A percentile compares a stretch with the other conserved stretches of the same genome.
phyloP scores from a whole-genome alignment of 2,329 filamentous ascomycete genomes.

The Elsinoe fawcettii region DNA sequence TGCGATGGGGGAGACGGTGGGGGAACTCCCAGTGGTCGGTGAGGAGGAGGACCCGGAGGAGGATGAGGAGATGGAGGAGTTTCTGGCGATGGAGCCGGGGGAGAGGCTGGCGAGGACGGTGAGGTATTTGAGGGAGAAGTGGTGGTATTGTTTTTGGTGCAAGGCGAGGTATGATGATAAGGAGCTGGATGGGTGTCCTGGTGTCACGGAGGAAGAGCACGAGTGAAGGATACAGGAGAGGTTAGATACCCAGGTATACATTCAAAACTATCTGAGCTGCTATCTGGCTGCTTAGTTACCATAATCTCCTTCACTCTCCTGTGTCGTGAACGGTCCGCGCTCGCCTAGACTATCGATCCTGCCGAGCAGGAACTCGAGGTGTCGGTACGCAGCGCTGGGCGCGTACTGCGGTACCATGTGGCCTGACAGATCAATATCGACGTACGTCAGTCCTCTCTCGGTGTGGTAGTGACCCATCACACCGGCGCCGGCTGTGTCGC shows the following conservation, averaged over 20 bases:
- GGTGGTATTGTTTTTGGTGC: slow-evolving; percentile 93
- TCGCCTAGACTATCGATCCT: slow-evolving; percentile 51
- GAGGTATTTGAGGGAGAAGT: slow-evolving; percentile 58
- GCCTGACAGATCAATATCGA: slow-evolving; percentile 55
- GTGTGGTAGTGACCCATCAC: slow-evolving; percentile 62
- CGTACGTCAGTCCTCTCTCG: slow-evolving; percentile 69
- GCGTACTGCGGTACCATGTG: slow-evolving; percentile 64
- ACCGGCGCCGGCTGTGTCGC: slow-evolving; percentile 53
- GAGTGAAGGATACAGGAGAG: slow-evolving; percentile 22
- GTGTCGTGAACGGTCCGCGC: slow-evolving; percentile 30
- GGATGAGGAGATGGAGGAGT: slow-evolving; percentile 71
- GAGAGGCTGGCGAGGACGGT: slow-evolving; percentile 63
- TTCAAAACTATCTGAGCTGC: not conserved
- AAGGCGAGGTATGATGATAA: slow-evolving; percentile 70
- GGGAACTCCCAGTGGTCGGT: slow-evolving; percentile 16
- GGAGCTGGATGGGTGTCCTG: slow-evolving; percentile 81
- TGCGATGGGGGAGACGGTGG: slow-evolving; percentile 22
- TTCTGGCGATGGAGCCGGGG: slow-evolving; percentile 58
- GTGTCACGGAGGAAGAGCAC: slow-evolving; percentile 75
- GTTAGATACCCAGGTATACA: not conserved
- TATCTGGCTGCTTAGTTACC: slow-evolving; percentile 21
- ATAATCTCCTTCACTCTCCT: slow-evolving; percentile 26
- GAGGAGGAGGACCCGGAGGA: slow-evolving; percentile 49
- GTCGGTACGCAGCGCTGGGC: slow-evolving; percentile 59
- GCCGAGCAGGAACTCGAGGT: slow-evolving; percentile 68